Evolutionary conservation across 2,329 filamentous ascomycete genomes (phyloP), one percentile per base, ranked within the genome.

Genomic region (Huntiella moniliformis): DNA sequence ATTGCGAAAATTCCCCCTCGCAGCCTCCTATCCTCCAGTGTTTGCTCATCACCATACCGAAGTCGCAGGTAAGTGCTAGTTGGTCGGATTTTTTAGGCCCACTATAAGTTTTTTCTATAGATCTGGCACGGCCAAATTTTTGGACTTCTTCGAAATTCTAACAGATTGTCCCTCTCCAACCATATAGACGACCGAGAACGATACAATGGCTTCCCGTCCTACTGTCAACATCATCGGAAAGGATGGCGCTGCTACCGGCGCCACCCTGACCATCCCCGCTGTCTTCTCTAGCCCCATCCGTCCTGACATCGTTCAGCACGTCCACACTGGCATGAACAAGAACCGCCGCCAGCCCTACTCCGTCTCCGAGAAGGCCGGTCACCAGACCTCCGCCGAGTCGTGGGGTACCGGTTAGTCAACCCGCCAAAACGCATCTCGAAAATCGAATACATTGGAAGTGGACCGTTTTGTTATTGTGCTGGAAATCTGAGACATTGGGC

Each of bases 281-380:
- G 88, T 98, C 73, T 98, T 98, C 82, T 78, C 77, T 68, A 77
- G 83, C 60, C 91, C 91, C 59, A 96, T 98, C 76, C 88, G 91
- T 67, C 83, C 87, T 62, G 91, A 98, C 72, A 94, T 98, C 66
- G 91, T 98, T 65, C 88, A 96, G 78, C 82, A 87, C 68, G 82
- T 96, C 62, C 91, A 98, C 81, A 93, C 85, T 62, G 91, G 91
- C 63, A 92, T 98, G 76, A 88, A 88, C 67, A 98, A 98, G 85
- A 98, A 98, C 81, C 95, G 93, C 81, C 82, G 91, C 67, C 91
- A 98, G 63, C 87, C 91, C 59, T 98, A 98, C 70, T 79, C 91
- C 63, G 91, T 98, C 76, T 94, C 86, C 81, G 88, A 96, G 82
- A 98, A 98, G 83, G 91, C 91, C 65, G 91, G 91, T 74, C 91